Percentiles rank a stretch among this genome's conserved stretches.
Conservation (phyloP, 352 stramenopile genomes). For the Phytophthora citrophthora region DNA sequence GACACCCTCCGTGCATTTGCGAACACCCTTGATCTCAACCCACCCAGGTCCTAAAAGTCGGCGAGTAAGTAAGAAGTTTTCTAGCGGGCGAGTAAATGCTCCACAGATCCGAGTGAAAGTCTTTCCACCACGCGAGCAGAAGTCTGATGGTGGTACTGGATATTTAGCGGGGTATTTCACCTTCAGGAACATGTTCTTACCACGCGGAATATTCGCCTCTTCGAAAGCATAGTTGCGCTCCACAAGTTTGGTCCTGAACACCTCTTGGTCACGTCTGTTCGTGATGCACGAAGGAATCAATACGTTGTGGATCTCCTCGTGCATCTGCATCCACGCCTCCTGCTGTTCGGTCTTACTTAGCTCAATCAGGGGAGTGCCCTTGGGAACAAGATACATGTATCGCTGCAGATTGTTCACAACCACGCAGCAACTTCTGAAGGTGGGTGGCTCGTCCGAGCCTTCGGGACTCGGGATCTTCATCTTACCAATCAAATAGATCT, state of each 20-base stretch:
- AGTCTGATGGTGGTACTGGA: slow-evolving; percentile 75
- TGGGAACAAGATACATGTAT: slow-evolving; percentile 95
- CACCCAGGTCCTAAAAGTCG: slow-evolving; percentile 98
- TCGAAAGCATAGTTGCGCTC: slow-evolving; percentile 98
- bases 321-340: slow-evolving; percentile 84
- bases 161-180: slow-evolving; percentile 97
- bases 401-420: slow-evolving; percentile 95
- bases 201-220: slow-evolving; percentile 93
- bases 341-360: slow-evolving; percentile 92
- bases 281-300: slow-evolving; percentile 88
- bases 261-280: slow-evolving; percentile 71
- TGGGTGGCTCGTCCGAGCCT: slow-evolving; percentile 39
- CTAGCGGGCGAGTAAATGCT: slow-evolving; percentile 91
- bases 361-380: slow-evolving; percentile 67
- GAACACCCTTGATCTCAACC: slow-evolving; percentile 95
- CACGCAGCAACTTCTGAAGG: slow-evolving; percentile 96
- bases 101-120: slow-evolving; percentile 97
- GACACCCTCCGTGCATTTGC: slow-evolving; percentile 63
- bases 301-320: slow-evolving; percentile 93
- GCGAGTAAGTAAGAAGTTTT: slow-evolving; percentile 98
- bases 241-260: slow-evolving; percentile 95
- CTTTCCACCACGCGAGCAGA: slow-evolving; percentile 90
- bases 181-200: slow-evolving; percentile 97
- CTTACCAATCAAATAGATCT: slow-evolving; percentile 98
- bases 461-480: slow-evolving; percentile 65